Percentiles rank a stretch among this genome's conserved stretches.
phyloP scores from a whole-genome alignment of 2,329 filamentous ascomycete genomes.

The Aphanoascus verrucosus region DNA sequence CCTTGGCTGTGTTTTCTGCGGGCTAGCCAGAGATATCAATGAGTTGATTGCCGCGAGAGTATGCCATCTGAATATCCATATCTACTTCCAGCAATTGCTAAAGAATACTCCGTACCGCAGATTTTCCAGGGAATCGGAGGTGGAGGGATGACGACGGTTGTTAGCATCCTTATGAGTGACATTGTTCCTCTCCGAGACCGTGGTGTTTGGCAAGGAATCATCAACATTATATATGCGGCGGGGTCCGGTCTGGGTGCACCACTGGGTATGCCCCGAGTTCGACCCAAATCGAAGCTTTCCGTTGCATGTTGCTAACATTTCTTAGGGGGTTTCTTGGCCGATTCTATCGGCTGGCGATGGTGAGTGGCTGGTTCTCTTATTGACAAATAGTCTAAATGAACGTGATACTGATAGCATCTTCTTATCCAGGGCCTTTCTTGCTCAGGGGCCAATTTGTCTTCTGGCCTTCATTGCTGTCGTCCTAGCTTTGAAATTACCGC shows the following conservation, averaged over 20 bases:
- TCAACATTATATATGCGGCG: constrained; percentile 60
- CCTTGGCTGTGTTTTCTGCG: constrained; percentile 52
- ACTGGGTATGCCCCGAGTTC: constrained; percentile 39
- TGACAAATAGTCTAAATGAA: background rate
- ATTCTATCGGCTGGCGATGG: constrained; percentile 67
- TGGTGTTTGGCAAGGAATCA: constrained; percentile 62
- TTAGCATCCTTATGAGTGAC: constrained; percentile 60
- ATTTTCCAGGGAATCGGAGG: constrained; percentile 56
- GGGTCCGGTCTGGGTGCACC: constrained; percentile 62
- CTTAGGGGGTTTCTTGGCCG: constrained; percentile 53
- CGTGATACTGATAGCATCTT: constrained; percentile 15
- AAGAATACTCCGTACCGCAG: constrained; percentile 21
- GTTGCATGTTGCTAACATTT: constrained; percentile 12
- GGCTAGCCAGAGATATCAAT: constrained; percentile 51
- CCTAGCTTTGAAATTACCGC: constrained; percentile 52
- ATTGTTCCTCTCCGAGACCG: constrained; percentile 58
- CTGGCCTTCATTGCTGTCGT: constrained; percentile 55
- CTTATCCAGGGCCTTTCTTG: constrained; percentile 52
- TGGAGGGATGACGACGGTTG: constrained; percentile 60
- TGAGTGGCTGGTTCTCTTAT: constrained; percentile 25
- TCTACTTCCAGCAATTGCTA: constrained; percentile 22
- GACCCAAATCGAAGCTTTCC: background rate
- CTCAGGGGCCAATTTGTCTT: constrained; percentile 58
- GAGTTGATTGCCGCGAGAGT: constrained; percentile 55
- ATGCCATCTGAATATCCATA: constrained; percentile 18